Conservation (phyloP, 2,329 filamentous ascomycete genomes). For the Ilyonectria robusta region DNA sequence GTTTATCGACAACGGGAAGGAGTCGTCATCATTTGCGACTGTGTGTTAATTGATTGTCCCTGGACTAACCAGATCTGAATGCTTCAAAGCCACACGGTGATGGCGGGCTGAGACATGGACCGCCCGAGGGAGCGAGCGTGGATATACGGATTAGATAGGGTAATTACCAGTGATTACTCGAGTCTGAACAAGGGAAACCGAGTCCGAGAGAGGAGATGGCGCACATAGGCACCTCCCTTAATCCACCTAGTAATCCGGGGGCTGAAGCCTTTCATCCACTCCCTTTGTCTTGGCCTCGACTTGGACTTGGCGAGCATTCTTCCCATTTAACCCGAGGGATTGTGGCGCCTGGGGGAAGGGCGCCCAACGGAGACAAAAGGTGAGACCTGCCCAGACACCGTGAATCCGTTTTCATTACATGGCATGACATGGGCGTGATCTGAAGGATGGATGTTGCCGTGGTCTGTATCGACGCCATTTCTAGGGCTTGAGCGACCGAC, state of each 20-base stretch:
- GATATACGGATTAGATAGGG: background rate
- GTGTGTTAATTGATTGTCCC: background rate
- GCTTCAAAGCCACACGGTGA: background rate
- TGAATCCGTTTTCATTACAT: constrained; percentile 39
- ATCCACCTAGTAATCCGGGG: background rate
- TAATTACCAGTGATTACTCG: background rate
- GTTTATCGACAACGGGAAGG: background rate
- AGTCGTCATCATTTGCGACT: background rate
- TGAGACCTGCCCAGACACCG: constrained; percentile 10
- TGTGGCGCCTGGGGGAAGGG: constrained; percentile 21
- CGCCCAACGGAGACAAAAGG: constrained; percentile 6
- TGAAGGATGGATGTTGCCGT: background rate
- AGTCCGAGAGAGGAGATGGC: background rate
- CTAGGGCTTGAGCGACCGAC: background rate
- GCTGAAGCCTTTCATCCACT: background rate
- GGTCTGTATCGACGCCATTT: background rate
- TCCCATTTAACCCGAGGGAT: constrained; percentile 8
- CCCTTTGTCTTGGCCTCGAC: background rate
- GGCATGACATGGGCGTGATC: constrained; percentile 32
- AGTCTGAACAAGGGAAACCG: background rate
- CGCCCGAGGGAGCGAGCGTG: background rate
- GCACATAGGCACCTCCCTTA: background rate
- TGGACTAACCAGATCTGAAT: background rate
- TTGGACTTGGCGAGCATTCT: background rate
- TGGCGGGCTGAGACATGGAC: background rate